Evolutionary conservation across 768 basidiomycete genomes (phyloP), one percentile per base, ranked within the genome.

Genomic region (Butyriboletus loyo): DNA sequence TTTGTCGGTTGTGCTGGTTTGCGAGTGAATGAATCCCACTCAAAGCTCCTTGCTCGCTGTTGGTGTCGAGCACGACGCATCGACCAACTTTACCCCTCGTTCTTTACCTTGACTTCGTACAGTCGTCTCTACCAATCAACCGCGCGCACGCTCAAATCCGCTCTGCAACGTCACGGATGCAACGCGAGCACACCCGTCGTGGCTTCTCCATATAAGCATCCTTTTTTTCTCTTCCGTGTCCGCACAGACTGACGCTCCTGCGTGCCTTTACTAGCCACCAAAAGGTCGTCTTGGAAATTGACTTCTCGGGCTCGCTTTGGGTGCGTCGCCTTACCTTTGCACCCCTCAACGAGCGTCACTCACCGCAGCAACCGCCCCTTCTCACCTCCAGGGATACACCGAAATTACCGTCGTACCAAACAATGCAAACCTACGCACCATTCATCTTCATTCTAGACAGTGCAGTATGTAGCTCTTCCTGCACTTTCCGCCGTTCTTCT

Each of bases 281-380:
- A 81, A 92, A 92, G 69, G 94, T 97, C 46, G 89, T 91, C 56
- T 76, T 98, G 60, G 92, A 96, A 74, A 84, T 98, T 55, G 92
- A 95, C 76, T 93, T 97, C 69, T 80, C 86, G 8, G 96, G 96
- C 21, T 78, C 78, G 65, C 78, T 94, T 63, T 89, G 88, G 82
- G 94, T 90, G 73, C 58, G 83, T 66, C 31, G 47, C 50, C 59
- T 70, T 58, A 5, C 64, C 66, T 50, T 44, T 56, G 54, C 46
- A 19, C 50, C 52, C 52, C 56, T 50, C 54, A 45, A 49, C 37
- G 38, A 53, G 52, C 54, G 38, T 51, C 56, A 39, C 62, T 67
- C 54, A 66, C 62, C 44, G 38, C 60, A 46, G 46, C 60, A 49
- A 52, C 55, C 13, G 46, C 39, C 50, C 15, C 37, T 34, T 35